These are phyloP conservation scores for Trichoderma asperellum DNA, from an alignment of 2,329 filamentous ascomycete genomes.

Conservation along the genomic window DNA sequence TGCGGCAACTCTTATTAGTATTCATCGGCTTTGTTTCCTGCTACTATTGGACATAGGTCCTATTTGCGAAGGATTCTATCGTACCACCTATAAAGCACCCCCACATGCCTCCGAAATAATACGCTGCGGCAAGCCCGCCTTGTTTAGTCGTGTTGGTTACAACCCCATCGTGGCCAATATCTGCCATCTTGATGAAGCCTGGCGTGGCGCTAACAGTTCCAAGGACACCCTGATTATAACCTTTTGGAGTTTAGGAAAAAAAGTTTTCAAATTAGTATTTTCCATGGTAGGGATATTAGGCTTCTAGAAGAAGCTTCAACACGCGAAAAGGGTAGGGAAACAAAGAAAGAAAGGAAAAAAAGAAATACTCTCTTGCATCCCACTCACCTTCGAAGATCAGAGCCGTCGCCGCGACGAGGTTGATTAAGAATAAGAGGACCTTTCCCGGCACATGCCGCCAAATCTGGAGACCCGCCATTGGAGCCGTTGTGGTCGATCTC, in stretches of 20 bases:
- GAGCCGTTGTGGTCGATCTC: slow-evolving; percentile 13
- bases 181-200: slow-evolving; percentile 47
- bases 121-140: slow-evolving; percentile 57
- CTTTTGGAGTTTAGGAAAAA: slow-evolving; percentile 36
- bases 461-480: slow-evolving; percentile 30
- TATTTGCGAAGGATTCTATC: background rate
- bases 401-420: slow-evolving; percentile 33
- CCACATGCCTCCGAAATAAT: slow-evolving; percentile 56
- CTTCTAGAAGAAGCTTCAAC: slow-evolving; percentile 5
- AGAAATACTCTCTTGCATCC: background rate
- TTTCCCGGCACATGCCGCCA: slow-evolving; percentile 36
- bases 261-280: slow-evolving; percentile 3
- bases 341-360: background rate
- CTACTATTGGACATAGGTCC: background rate
- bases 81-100: slow-evolving; percentile 52
- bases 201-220: slow-evolving; percentile 53
- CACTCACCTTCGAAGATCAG: slow-evolving; percentile 34
- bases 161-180: slow-evolving; percentile 52
- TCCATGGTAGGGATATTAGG: background rate
- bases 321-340: background rate
- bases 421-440: slow-evolving; percentile 32
- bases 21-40: background rate
- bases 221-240: slow-evolving; percentile 60
- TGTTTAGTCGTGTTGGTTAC: slow-evolving; percentile 54
- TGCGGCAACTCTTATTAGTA: background rate